These are phyloP conservation scores for Wickerhamiella siamensis DNA, from an alignment of 805 yeast species.

Conservation along the genomic window DNA sequence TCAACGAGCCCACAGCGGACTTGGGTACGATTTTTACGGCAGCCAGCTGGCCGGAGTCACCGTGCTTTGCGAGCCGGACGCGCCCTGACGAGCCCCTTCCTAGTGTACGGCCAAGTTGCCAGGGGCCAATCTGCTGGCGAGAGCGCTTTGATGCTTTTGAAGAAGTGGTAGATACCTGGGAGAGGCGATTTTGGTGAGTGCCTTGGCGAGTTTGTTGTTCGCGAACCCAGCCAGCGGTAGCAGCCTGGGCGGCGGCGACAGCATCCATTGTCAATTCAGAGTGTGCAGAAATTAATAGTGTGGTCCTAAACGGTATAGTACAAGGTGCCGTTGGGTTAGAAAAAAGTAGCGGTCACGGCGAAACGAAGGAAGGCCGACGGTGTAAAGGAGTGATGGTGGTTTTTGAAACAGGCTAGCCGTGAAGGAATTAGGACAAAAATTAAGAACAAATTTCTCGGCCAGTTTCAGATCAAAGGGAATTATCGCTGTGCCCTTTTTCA, in stretches of 20 bases:
- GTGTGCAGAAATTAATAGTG: too few relatives aligned
- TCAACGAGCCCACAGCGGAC: slow-evolving; percentile 23
- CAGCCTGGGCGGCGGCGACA: slow-evolving; percentile 6
- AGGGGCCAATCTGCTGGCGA: slow-evolving; percentile 72
- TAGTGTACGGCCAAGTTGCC: slow-evolving; percentile 88
- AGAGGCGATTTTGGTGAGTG: slow-evolving; percentile 16
- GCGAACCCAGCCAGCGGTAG: slow-evolving; percentile 1
- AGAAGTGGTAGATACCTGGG: slow-evolving; percentile 21
- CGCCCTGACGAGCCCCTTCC: slow-evolving; percentile 97
- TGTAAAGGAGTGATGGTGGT: too few relatives aligned
- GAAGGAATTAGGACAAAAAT: too few relatives aligned
- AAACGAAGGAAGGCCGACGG: too few relatives aligned
- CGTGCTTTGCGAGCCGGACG: slow-evolving; percentile 81
- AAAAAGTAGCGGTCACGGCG: too few relatives aligned
- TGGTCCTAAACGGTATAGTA: too few relatives aligned
- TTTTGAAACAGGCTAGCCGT: too few relatives aligned
- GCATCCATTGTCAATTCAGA: slow-evolving; percentile 3
- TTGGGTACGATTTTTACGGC: slow-evolving; percentile 96
- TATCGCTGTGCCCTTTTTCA: too few relatives aligned
- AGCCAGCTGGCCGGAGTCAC: slow-evolving; percentile 72
- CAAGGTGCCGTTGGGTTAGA: too few relatives aligned
- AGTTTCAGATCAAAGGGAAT: too few relatives aligned
- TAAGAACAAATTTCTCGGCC: too few relatives aligned
- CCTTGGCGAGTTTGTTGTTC: slow-evolving; percentile 2
- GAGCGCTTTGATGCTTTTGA: slow-evolving; percentile 30